Evolutionary conservation across 768 basidiomycete genomes (phyloP), one percentile per base, ranked within the genome.

Genomic region (Amylocystis lapponica): DNA sequence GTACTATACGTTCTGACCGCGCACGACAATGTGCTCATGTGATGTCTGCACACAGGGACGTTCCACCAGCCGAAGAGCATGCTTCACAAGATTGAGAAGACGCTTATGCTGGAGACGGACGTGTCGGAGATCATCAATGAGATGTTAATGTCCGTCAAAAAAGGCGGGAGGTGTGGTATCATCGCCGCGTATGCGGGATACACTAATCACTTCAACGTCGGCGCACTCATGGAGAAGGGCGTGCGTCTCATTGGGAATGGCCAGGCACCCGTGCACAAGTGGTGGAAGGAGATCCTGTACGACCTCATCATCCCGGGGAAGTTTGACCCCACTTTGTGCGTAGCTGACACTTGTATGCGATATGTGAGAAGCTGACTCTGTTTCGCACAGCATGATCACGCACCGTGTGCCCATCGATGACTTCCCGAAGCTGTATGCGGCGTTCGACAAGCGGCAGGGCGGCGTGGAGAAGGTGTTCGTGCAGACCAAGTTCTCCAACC

Each of bases 191-290:
- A 87, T 53, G 68, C 76, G 5, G 82, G 79, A 0, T 80, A 68
- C 61, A 77, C 79, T 17, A 84, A 86, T 59, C 74, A 72, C 19
- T 71, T 83, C 58, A 83, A 82, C 55, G 65, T 88, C 39, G 83
- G 85, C 7, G 79, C 84, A 0, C 53, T 88, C 23, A 87, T 87
- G 84, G 83, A 88, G 67, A 82, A 82, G 60, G 84, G 84, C 8
- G 64, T 83, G 14, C 66, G 81, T 48, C 67, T 86, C 39, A 82
- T 84, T 52, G 83, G 83, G 6, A 82, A 83, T 49, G 83, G 83
- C 1, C 83, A 87, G 65, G 82, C 83, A 0, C 85, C 84, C 3
- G 81, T 85, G 1, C 83, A 83, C 54, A 69, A 71, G 36, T 86
- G 83, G 63, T 86, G 83, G 83, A 65, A 82, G 43, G 78, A 84